A percentile compares a stretch with the other conserved stretches of the same genome.
Conservation (phyloP, 352 stramenopile species). For the Aphanomyces euteiches region DNA sequence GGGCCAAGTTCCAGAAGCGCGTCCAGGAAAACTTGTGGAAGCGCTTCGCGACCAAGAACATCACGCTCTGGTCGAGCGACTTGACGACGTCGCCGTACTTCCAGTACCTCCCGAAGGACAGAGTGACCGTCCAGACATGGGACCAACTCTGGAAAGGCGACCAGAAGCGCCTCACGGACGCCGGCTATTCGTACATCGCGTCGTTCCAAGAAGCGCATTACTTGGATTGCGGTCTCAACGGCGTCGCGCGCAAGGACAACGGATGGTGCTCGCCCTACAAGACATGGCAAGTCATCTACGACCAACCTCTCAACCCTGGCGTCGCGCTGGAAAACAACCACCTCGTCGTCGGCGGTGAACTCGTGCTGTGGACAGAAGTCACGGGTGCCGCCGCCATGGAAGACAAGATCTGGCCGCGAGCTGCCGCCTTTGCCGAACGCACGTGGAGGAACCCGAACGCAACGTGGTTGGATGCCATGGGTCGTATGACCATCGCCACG, state of each 20-base stretch:
- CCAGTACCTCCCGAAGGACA: constrained; percentile 15
- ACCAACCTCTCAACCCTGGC: constrained; percentile 16
- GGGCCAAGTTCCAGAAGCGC: constrained; percentile 23
- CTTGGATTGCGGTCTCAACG: constrained; percentile 28
- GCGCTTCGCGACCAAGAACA: constrained; percentile 25
- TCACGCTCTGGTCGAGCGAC: constrained; percentile 29
- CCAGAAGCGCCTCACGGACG: not conserved
- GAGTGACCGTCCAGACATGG: constrained; percentile 23
- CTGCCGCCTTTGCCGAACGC: constrained; percentile 17
- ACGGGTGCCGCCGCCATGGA: constrained; percentile 5
- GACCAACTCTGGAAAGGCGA: not conserved
- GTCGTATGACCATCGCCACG: constrained; percentile 14
- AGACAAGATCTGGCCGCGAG: constrained; percentile 24
- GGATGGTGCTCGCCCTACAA: constrained; percentile 30
- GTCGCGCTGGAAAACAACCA: constrained; percentile 18
- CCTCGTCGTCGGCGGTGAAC: constrained; percentile 11
- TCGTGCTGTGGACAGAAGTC: constrained; percentile 28
- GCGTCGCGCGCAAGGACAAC: constrained; percentile 25
- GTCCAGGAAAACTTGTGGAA: not conserved
- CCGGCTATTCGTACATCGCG: constrained; percentile 17
- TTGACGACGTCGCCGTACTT: constrained; percentile 24
- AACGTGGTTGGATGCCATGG: constrained; percentile 17
- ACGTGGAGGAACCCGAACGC: constrained; percentile 23
- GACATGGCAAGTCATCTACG: constrained; percentile 32
- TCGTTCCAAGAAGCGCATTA: constrained; percentile 23